A percentile compares a stretch with the other conserved stretches of the same genome.
phyloP scores from a whole-genome alignment of 768 basidiomycete species.

The Lentinula edodes region DNA sequence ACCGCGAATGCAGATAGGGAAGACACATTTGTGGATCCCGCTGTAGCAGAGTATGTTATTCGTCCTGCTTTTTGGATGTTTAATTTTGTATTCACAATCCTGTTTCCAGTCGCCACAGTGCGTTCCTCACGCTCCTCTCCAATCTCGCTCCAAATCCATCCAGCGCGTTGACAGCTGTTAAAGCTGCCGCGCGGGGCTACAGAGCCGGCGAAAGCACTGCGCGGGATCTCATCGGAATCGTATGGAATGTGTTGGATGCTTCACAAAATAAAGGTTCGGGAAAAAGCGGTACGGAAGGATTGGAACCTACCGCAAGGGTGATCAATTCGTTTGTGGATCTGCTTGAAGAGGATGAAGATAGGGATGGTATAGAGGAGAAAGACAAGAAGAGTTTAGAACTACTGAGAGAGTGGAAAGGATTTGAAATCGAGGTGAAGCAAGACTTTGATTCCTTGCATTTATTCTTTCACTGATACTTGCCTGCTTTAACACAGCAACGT shows the following conservation, averaged over 20 bases:
- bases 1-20: slow-evolving; percentile 16
- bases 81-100: neutral
- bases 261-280: neutral
- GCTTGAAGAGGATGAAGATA: slow-evolving; percentile 65
- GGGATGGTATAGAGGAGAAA: neutral
- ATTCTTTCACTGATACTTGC: neutral
- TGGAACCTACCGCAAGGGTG: slow-evolving; percentile 72
- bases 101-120: slow-evolving; percentile 36
- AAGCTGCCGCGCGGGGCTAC: slow-evolving; percentile 76
- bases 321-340: slow-evolving; percentile 72
- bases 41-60: slow-evolving; percentile 46
- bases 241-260: slow-evolving; percentile 72
- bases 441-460: neutral
- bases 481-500: slow-evolving; percentile 57
- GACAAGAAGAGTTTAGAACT: slow-evolving; percentile 63
- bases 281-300: neutral
- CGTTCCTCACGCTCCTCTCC: slow-evolving; percentile 18
- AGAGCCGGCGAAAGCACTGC: slow-evolving; percentile 71
- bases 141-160: slow-evolving; percentile 50
- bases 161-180: slow-evolving; percentile 54
- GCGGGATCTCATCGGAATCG: slow-evolving; percentile 78
- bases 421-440: slow-evolving; percentile 55
- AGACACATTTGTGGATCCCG: slow-evolving; percentile 36
- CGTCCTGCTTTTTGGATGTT: neutral
- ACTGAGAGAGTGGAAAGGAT: slow-evolving; percentile 74